Conservation (phyloP, 495 filamentous ascomycete genomes). For the Talaromyces ruber region DNA sequence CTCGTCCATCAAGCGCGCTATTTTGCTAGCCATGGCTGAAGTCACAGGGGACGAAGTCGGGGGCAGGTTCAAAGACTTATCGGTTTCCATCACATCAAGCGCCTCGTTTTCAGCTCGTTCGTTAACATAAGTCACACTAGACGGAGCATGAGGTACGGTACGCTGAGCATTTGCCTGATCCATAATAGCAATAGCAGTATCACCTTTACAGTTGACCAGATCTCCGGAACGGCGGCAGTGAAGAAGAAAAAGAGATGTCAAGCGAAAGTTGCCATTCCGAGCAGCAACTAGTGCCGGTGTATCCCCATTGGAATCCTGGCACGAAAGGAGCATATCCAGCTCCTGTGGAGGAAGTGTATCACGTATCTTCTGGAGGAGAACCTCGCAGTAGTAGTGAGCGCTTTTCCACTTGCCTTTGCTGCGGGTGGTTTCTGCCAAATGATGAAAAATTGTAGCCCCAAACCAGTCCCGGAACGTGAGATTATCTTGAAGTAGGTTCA, state of each 20-base stretch:
- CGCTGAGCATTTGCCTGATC: slow-evolving; percentile 23
- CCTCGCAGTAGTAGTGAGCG: slow-evolving; percentile 86
- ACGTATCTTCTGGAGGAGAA: slow-evolving; percentile 74
- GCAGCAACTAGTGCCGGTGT: slow-evolving; percentile 85
- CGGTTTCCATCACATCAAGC: background rate
- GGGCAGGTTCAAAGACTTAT: slow-evolving; percentile 10
- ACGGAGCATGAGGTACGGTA: slow-evolving; percentile 30
- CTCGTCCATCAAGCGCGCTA: slow-evolving; percentile 35
- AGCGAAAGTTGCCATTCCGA: slow-evolving; percentile 46
- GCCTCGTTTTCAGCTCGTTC: slow-evolving; percentile 28
- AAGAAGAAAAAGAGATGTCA: slow-evolving; percentile 32
- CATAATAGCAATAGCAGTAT: slow-evolving; percentile 70
- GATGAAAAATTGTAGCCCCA: slow-evolving; percentile 82
- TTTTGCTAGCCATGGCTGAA: slow-evolving; percentile 29
- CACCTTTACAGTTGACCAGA: slow-evolving; percentile 67
- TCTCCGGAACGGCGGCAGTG: slow-evolving; percentile 67
- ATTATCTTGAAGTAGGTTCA: slow-evolving; percentile 69
- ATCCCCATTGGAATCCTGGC: slow-evolving; percentile 74
- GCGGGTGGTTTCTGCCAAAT: slow-evolving; percentile 76
- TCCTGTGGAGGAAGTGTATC: slow-evolving; percentile 58
- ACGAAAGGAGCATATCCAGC: slow-evolving; percentile 60
- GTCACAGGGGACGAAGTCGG: slow-evolving; percentile 21
- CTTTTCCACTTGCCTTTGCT: slow-evolving; percentile 72
- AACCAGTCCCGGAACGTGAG: slow-evolving; percentile 66
- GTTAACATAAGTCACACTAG: slow-evolving; percentile 36